phyloP scores from a whole-genome alignment of 163 green algal species.

The Scenedesmus sp. region DNA sequence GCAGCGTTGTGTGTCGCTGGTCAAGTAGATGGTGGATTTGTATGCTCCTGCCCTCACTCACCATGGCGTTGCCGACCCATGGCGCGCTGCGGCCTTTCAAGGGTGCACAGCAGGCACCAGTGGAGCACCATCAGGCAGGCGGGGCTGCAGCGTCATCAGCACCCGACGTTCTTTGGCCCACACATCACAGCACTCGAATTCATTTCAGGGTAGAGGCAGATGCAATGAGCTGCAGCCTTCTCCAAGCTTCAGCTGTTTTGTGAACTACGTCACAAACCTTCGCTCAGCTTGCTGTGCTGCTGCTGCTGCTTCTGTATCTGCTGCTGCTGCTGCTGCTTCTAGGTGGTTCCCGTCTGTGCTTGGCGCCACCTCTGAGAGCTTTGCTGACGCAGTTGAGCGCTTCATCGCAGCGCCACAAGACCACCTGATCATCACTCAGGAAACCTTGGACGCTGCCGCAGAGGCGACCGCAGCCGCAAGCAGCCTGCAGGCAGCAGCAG shows the following conservation, averaged over 20 bases:
- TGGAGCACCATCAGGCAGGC: constrained; percentile 48
- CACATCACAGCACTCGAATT: background rate
- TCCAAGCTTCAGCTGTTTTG: too few species aligned
- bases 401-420: constrained; percentile 53
- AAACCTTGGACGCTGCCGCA: background rate
- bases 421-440: background rate
- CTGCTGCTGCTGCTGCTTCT: constrained; percentile 62
- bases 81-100: constrained; percentile 45
- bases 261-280: background rate
- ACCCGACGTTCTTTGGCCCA: constrained; percentile 47
- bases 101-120: constrained; percentile 30
- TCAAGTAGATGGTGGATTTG: too few species aligned
- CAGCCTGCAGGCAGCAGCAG: constrained; percentile 28
- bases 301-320: background rate
- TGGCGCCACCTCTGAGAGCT: constrained; percentile 80
- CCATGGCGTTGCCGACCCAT: constrained; percentile 31
- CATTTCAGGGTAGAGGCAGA: background rate
- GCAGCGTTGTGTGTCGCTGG: too few species aligned
- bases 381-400: constrained; percentile 73
- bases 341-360: constrained; percentile 64
- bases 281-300: background rate
- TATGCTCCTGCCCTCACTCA: constrained; percentile 37
- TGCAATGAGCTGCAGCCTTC: background rate
- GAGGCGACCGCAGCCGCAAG: background rate
- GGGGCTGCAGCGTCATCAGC: constrained; percentile 5